Evolutionary conservation across 192 early-diverging fungal species (phyloP).

Genomic region (Umbelopsis sp.): DNA sequence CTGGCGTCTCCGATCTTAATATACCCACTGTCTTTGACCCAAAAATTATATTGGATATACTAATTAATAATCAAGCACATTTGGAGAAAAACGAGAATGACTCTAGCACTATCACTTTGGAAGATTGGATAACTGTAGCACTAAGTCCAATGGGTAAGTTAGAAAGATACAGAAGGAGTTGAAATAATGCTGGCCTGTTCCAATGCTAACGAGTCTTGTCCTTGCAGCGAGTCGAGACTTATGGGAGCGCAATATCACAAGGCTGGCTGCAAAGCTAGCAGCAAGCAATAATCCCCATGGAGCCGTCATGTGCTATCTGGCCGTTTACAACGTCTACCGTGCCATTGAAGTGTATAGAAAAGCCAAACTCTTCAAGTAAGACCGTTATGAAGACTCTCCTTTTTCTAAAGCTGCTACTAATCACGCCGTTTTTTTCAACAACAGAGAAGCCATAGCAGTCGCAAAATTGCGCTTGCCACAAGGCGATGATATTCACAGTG

Average conservation of each 20-base stretch:
- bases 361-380: constrained; percentile 41
- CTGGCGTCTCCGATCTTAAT: background rate
- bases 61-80: background rate
- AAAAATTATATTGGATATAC: background rate
- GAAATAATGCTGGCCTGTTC: background rate
- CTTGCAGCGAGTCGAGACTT: constrained; percentile 38
- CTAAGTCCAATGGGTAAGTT: constrained; percentile 47
- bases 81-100: background rate
- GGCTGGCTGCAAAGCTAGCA: constrained; percentile 42
- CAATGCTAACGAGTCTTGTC: background rate
- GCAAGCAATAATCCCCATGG: constrained; percentile 39
- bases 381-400: background rate
- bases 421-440: background rate
- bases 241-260: constrained; percentile 40
- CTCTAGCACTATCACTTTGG: background rate
- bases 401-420: background rate
- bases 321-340: constrained; percentile 39
- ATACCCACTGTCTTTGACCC: background rate
- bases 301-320: constrained; percentile 44
- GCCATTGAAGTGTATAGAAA: constrained; percentile 46
- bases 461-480: constrained; percentile 28
- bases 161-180: background rate
- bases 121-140: constrained; percentile 53
- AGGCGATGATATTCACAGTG: constrained; percentile 23
- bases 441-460: constrained; percentile 37